Percentiles rank a stretch among this genome's conserved stretches.
These are phyloP conservation scores for Boletus bicolor DNA, from an alignment of 768 basidiomycete genomes.

Conservation along the genomic window DNA sequence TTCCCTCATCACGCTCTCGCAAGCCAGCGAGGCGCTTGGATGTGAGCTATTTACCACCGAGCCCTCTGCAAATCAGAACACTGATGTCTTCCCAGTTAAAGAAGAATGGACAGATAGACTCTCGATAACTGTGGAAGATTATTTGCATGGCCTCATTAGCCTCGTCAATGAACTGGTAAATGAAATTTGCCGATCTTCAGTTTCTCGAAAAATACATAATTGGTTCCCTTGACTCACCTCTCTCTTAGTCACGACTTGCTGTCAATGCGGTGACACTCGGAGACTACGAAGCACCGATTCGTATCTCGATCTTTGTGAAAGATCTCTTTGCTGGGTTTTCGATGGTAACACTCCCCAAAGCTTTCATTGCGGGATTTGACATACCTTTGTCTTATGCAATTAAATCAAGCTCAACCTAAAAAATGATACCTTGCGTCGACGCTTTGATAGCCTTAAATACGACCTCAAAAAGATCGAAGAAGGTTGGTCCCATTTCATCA, in stretches of 20 bases:
- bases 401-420: conserved; percentile 69
- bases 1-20: conserved; percentile 53
- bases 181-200: conserved; percentile 5
- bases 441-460: conserved; percentile 82
- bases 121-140: conserved; percentile 67
- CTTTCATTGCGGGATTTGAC: conserved; percentile 2
- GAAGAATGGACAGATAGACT: conserved; percentile 69
- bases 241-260: conserved; percentile 65
- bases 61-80: background rate
- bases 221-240: conserved; percentile 6
- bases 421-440: conserved; percentile 69
- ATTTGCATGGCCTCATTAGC: conserved; percentile 75
- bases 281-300: conserved; percentile 74
- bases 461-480: conserved; percentile 89
- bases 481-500: conserved; percentile 43
- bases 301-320: conserved; percentile 76
- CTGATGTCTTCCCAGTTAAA: conserved; percentile 46
- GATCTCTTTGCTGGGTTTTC: conserved; percentile 82
- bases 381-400: background rate
- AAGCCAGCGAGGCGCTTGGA: conserved; percentile 55
- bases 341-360: conserved; percentile 46
- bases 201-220: background rate
- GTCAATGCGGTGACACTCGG: conserved; percentile 82
- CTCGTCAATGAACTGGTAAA: conserved; percentile 78
- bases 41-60: conserved; percentile 45